These are phyloP conservation scores for Pseudomicrostroma phylloplanum DNA, from an alignment of 1,284 basidiomycete genomes.

Conservation along the genomic window DNA sequence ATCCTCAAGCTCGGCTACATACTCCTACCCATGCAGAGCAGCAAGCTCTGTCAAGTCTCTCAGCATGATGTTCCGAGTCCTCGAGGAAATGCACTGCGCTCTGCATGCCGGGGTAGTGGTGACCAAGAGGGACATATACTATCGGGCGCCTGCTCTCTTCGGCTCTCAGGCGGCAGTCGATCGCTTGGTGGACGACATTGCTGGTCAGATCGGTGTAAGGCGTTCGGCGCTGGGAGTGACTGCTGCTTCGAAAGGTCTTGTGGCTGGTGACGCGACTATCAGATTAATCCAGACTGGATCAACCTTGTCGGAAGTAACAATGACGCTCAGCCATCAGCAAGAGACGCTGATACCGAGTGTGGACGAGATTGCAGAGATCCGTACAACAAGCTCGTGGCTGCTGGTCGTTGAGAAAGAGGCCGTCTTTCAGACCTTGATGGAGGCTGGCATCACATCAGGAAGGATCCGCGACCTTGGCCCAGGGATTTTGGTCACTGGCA, in stretches of 20 bases:
- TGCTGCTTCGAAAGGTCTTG: conserved; percentile 29
- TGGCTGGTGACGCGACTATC: conserved; percentile 13
- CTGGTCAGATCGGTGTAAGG: conserved; percentile 10
- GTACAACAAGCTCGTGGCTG: conserved; percentile 16
- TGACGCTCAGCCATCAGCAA: not conserved
- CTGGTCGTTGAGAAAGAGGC: conserved; percentile 45
- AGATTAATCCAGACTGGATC: not conserved
- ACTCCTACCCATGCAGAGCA: no score
- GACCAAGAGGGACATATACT: conserved; percentile 33
- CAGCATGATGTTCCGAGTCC: not conserved
- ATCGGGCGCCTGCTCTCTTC: conserved; percentile 29
- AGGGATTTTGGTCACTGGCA: conserved; percentile 19
- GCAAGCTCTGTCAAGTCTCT: no score
- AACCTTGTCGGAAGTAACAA: not conserved
- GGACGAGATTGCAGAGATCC: conserved; percentile 8
- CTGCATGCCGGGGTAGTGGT: not conserved
- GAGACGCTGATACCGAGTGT: conserved; percentile 20
- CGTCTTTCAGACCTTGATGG: conserved; percentile 21
- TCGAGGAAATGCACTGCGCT: conserved; percentile 3
- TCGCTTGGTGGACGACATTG: conserved; percentile 19
- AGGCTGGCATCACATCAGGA: conserved; percentile 10
- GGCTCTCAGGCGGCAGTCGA: conserved; percentile 26
- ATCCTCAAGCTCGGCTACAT: no score
- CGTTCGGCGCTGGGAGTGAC: conserved; percentile 24
- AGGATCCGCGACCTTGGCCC: not conserved